phyloP scores from a whole-genome alignment of 768 basidiomycete species.

The Paxillus rubicundulus region DNA sequence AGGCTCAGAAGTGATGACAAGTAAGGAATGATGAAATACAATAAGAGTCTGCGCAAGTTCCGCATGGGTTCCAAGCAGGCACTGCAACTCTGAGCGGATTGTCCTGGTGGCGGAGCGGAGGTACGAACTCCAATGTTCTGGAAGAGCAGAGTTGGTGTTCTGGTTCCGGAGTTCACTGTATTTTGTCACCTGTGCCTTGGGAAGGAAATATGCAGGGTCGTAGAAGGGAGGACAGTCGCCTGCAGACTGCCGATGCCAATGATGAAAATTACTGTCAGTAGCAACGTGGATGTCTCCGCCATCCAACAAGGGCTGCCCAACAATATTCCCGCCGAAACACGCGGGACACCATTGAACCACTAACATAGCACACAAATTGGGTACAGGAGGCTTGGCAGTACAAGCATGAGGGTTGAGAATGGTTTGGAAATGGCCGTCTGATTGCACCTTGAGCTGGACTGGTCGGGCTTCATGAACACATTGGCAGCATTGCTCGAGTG shows the following conservation, averaged over 20 bases:
- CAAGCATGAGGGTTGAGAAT: background rate
- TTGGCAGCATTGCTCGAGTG: slow-evolving; percentile 2
- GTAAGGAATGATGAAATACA: no score
- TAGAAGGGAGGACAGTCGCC: slow-evolving; percentile 35
- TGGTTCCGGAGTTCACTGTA: no score
- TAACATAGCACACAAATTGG: background rate
- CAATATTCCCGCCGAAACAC: slow-evolving; percentile 22
- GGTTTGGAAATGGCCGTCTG: background rate
- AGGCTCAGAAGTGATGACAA: no score
- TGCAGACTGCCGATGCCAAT: slow-evolving; percentile 29
- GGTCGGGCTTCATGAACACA: background rate
- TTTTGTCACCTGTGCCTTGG: slow-evolving; percentile 35
- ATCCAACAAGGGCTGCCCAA: slow-evolving; percentile 3
- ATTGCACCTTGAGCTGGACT: background rate
- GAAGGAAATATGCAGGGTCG: slow-evolving; percentile 30
- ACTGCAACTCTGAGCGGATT: no score
- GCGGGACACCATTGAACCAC: slow-evolving; percentile 28
- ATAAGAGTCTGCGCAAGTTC: no score
- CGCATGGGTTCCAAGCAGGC: no score
- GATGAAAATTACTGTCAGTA: slow-evolving; percentile 40
- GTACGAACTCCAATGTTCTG: no score
- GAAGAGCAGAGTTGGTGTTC: no score
- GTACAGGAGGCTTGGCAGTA: background rate
- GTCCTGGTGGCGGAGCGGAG: no score
- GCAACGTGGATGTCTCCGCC: slow-evolving; percentile 39